phyloP scores from a whole-genome alignment of 495 filamentous ascomycete genomes.

The Entonaema liquescens region DNA sequence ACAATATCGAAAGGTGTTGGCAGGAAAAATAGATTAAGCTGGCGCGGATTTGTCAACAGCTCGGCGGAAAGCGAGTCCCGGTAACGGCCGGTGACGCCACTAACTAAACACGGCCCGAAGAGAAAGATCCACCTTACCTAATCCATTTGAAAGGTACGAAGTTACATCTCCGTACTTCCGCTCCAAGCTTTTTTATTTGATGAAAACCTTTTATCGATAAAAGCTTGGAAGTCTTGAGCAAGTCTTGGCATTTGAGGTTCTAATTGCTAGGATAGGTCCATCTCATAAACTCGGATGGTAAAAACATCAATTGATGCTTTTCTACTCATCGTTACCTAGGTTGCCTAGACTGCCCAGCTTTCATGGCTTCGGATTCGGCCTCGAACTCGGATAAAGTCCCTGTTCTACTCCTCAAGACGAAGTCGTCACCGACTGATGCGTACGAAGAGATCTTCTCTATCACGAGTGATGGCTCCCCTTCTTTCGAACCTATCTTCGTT shows the following conservation, averaged over 20 bases:
- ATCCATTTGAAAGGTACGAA: background rate
- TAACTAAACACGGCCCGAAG: conserved; percentile 2
- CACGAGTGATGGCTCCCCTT: conserved; percentile 46
- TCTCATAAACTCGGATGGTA: background rate
- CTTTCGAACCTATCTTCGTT: conserved; percentile 74
- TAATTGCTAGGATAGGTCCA: background rate
- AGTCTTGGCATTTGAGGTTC: background rate
- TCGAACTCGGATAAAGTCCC: conserved; percentile 53
- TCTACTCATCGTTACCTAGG: background rate
- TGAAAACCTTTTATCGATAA: conserved; percentile 48
- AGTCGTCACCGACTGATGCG: conserved; percentile 76
- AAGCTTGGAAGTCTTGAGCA: conserved; percentile 17
- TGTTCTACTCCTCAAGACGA: conserved; percentile 86
- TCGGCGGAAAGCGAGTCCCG: conserved; percentile 41
- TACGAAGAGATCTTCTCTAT: conserved; percentile 79
- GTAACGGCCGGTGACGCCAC: conserved; percentile 37
- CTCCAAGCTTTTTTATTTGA: background rate
- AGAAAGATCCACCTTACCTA: background rate
- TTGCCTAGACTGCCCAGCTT: background rate
- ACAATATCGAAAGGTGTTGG: conserved; percentile 34
- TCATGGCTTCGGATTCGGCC: conserved; percentile 21
- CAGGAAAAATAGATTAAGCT: conserved; percentile 22
- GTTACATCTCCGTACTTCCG: background rate
- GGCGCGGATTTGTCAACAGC: conserved; percentile 39
- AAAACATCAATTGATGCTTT: conserved; percentile 18